A percentile compares a stretch with the other conserved stretches of the same genome.
Evolutionary conservation across 2,329 filamentous ascomycete species (phyloP).

Genomic region (Penicillium sp.): DNA sequence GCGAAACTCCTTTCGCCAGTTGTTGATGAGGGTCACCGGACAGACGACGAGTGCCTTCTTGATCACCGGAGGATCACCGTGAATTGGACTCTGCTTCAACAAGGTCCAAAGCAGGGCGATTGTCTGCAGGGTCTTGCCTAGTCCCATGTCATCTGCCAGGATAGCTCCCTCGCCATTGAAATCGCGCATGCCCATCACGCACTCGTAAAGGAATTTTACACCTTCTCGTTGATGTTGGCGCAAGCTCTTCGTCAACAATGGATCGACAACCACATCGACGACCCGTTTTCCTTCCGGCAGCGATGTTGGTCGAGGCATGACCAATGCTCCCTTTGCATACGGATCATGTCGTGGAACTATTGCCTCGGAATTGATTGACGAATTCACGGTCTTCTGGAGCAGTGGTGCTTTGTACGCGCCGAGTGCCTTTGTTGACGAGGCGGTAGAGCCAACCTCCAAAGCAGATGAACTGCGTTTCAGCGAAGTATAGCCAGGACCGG

Average conservation of each 20-base stretch:
- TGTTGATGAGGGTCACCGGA: conserved; percentile 70
- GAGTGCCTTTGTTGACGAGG: conserved; percentile 45
- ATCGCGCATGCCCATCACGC: conserved; percentile 70
- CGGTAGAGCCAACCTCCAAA: conserved; percentile 38
- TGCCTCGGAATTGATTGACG: conserved; percentile 46
- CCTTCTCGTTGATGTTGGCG: conserved; percentile 70
- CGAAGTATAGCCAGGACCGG: conserved; percentile 10
- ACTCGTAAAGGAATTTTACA: conserved; percentile 72
- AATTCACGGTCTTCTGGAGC: conserved; percentile 53
- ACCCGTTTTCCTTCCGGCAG: conserved; percentile 64
- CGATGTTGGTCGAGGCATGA: conserved; percentile 64
- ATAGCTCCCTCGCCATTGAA: conserved; percentile 69
- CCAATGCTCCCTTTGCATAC: conserved; percentile 58
- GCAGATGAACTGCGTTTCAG: conserved; percentile 15
- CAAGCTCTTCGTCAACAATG: conserved; percentile 62
- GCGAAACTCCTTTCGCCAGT: conserved; percentile 72
- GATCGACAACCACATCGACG: conserved; percentile 73
- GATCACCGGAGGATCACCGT: conserved; percentile 60
- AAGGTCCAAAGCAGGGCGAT: conserved; percentile 72
- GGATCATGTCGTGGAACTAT: conserved; percentile 68
- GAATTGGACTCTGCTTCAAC: conserved; percentile 69
- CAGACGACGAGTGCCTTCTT: conserved; percentile 73
- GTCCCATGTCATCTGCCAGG: conserved; percentile 73
- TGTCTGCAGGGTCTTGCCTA: conserved; percentile 73
- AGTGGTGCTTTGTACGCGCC: conserved; percentile 64